A percentile compares a stretch with the other conserved stretches of the same genome.
Conservation (phyloP, 768 basidiomycete species). For the Rhodotorula kratochvilovae region DNA sequence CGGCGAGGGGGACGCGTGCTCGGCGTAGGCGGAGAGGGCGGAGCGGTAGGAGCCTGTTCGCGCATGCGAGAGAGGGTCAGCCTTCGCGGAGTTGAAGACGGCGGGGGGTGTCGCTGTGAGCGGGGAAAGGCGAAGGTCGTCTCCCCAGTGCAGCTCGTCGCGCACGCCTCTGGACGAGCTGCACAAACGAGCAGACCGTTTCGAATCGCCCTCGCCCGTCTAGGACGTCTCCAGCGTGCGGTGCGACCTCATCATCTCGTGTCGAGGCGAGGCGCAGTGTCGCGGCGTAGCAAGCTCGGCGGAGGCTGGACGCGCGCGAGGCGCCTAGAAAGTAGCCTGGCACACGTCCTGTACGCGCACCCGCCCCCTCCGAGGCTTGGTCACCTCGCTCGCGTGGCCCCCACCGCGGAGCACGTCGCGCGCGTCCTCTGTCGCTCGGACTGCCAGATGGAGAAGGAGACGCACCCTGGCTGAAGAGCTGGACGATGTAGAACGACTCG, state of each 20-base stretch:
- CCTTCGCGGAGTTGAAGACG: no score
- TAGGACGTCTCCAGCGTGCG: no score
- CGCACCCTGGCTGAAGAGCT: slow-evolving; percentile 31
- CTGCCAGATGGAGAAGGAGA: no score
- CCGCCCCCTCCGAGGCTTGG: background rate
- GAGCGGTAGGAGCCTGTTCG: slow-evolving; percentile 35
- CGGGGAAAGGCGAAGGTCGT: background rate
- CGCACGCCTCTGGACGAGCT: no score
- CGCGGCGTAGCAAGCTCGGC: no score
- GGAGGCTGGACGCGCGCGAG: background rate
- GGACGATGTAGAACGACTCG: slow-evolving; percentile 35
- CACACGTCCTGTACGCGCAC: background rate
- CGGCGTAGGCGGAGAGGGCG: slow-evolving; percentile 29
- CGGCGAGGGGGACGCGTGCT: slow-evolving; percentile 21
- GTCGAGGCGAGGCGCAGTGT: no score
- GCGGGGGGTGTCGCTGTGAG: background rate
- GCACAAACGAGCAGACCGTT: no score
- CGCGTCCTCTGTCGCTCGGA: background rate
- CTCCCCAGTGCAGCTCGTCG: no score
- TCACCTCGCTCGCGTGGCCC: no score
- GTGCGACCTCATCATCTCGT: no score
- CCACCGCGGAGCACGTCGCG: background rate
- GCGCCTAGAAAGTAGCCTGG: background rate
- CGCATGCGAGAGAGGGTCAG: background rate
- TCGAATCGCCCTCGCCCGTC: no score